Conservation (phyloP, 2,329 filamentous ascomycete species). For the Bimuria novae-zelandiae region DNA sequence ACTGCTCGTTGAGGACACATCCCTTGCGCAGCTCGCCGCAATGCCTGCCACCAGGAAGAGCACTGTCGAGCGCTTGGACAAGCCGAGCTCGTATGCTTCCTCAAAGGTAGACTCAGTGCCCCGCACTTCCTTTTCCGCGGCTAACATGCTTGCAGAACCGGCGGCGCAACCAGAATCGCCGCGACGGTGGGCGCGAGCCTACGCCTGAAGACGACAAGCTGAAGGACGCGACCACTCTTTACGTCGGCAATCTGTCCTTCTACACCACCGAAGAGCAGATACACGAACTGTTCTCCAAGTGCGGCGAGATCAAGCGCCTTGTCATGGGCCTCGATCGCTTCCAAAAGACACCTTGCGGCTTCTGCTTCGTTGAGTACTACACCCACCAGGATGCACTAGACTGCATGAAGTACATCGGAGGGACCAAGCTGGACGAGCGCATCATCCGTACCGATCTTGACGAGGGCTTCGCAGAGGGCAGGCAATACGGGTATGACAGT, state of each 20-base stretch:
- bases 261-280: slow-evolving; percentile 99
- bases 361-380: slow-evolving; percentile 99
- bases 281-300: slow-evolving; percentile 93
- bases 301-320: slow-evolving; percentile 96
- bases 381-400: slow-evolving; percentile 96
- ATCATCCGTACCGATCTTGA: slow-evolving; percentile 95
- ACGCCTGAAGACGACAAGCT: slow-evolving; percentile 76
- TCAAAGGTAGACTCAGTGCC: slow-evolving; percentile 63
- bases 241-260: slow-evolving; percentile 97
- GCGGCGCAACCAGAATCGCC: slow-evolving; percentile 63
- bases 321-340: slow-evolving; percentile 98
- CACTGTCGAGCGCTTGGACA: slow-evolving; percentile 91
- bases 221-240: slow-evolving; percentile 87
- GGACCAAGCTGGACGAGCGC: slow-evolving; percentile 96
- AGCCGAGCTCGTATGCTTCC: slow-evolving; percentile 90
- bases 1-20: neutral
- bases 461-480: slow-evolving; percentile 91
- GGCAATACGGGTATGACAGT: slow-evolving; percentile 76
- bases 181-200: slow-evolving; percentile 60
- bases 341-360: slow-evolving; percentile 96
- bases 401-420: slow-evolving; percentile 98
- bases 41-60: slow-evolving; percentile 58
- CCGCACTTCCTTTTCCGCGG: neutral
- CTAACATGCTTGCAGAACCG: slow-evolving; percentile 63
- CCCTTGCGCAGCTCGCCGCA: slow-evolving; percentile 10